Percentiles rank a stretch among this genome's conserved stretches.
Evolutionary conservation across 345 rosid species (phyloP).

Genomic region (Noccaea caerulescens): DNA sequence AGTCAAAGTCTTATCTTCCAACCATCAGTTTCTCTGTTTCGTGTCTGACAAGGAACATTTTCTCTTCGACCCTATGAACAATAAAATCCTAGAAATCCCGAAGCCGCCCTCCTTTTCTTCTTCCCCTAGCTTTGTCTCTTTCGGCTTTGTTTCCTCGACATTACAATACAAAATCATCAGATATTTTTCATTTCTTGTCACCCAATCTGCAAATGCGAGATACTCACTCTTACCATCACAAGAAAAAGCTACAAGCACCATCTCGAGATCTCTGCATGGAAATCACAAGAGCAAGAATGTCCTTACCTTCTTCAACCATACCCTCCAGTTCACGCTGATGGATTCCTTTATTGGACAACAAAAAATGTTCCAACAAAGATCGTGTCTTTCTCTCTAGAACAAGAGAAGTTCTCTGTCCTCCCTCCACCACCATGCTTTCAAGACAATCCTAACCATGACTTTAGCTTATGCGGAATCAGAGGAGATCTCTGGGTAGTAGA

Average conservation of each 20-base stretch:
- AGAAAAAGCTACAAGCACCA: background rate
- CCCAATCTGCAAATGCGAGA: constrained; percentile 33
- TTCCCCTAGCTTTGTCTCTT: constrained; percentile 8
- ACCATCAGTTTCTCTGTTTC: constrained; percentile 38
- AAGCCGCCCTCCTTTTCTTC: background rate
- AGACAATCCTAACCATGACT: constrained; percentile 26
- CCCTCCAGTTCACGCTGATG: constrained; percentile 37
- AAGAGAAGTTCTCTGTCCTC: constrained; percentile 38
- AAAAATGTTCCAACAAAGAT: constrained; percentile 30
- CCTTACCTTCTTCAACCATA: constrained; percentile 27
- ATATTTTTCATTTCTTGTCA: constrained; percentile 18
- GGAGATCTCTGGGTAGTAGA: constrained; percentile 34
- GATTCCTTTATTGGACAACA: constrained; percentile 35
- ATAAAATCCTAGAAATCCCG: constrained; percentile 29
- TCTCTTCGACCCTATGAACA: constrained; percentile 37
- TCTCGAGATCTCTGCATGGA: constrained; percentile 38
- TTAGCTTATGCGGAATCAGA: constrained; percentile 38
- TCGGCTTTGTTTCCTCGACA: constrained; percentile 33
- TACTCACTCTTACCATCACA: constrained; percentile 25
- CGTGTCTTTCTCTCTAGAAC: constrained; percentile 39
- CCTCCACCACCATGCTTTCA: constrained; percentile 35
- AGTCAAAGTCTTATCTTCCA: constrained; percentile 34
- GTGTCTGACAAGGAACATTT: constrained; percentile 7
- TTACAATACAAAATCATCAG: constrained; percentile 35
- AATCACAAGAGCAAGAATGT: constrained; percentile 27